Evolutionary conservation across 2,329 filamentous ascomycete genomes (phyloP).

Genomic region (Phyllosticta capitalensis): DNA sequence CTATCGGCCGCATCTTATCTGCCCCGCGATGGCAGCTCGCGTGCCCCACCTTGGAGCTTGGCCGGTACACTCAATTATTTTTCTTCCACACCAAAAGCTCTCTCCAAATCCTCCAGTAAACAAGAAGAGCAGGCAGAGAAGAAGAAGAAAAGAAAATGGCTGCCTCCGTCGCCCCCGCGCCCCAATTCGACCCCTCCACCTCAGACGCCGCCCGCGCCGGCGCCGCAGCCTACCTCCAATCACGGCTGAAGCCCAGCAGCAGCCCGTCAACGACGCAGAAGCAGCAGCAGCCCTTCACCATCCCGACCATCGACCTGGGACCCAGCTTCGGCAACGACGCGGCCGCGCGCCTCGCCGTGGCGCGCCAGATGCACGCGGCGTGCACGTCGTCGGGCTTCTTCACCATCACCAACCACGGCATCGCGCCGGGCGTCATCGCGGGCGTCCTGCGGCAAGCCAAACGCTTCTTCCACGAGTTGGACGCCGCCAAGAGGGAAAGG

Average conservation of each 20-base stretch:
- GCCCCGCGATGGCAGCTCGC: not conserved
- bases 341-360: slow-evolving; percentile 26
- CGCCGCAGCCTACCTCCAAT: slow-evolving; percentile 3
- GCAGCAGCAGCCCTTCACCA: slow-evolving; percentile 18
- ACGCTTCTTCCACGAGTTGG: slow-evolving; percentile 27
- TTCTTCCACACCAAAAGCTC: not conserved
- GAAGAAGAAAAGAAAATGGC: not conserved
- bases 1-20: not conserved
- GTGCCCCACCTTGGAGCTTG: not conserved
- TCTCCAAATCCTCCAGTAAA: not conserved
- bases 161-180: not conserved
- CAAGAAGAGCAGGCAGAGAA: too few relatives aligned
- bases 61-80: not conserved
- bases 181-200: slow-evolving; percentile 4
- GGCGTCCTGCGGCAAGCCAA: slow-evolving; percentile 28
- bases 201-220: slow-evolving; percentile 7
- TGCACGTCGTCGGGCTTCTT: slow-evolving; percentile 33
- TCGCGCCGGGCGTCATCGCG: slow-evolving; percentile 20
- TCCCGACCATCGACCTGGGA: slow-evolving; percentile 30
- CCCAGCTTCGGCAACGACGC: slow-evolving; percentile 26
- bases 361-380: slow-evolving; percentile 28
- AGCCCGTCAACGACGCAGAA: too few relatives aligned
- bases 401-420: slow-evolving; percentile 31
- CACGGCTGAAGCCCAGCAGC: not conserved
- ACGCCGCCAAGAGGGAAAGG: slow-evolving; percentile 26